Evolutionary conservation across 345 rosid species (phyloP).

Genomic region (Eucalyptus pauciflora): DNA sequence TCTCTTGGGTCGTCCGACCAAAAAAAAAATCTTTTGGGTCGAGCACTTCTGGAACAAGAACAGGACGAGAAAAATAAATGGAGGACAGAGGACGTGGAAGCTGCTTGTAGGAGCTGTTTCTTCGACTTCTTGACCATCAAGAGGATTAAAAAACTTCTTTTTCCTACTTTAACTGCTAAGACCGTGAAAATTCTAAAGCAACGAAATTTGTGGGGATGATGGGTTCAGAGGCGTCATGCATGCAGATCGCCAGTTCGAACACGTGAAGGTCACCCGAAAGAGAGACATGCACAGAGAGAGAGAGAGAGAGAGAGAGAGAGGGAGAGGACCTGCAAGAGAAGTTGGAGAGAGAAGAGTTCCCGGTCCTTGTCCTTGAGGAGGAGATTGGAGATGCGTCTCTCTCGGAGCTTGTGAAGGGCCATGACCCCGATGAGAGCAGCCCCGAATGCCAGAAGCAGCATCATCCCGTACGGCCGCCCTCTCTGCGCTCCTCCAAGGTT

Average conservation of each 20-base stretch:
- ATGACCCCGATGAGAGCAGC: conserved; percentile 47
- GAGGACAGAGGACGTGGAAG: background rate
- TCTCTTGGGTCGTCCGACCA: background rate
- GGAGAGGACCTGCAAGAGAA: conserved; percentile 41
- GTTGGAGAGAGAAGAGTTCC: conserved; percentile 30
- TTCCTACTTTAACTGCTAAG: background rate
- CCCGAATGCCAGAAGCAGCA: conserved; percentile 46
- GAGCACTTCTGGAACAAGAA: background rate
- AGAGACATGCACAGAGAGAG: conserved; percentile 31
- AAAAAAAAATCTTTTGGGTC: background rate
- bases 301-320: background rate
- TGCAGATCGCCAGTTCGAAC: background rate
- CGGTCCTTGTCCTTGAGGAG: conserved; percentile 32
- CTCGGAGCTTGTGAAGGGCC: conserved; percentile 42
- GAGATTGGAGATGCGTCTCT: conserved; percentile 39
- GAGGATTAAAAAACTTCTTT: background rate
- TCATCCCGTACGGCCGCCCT: conserved; percentile 26
- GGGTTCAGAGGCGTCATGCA: background rate
- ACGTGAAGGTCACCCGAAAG: conserved; percentile 9
- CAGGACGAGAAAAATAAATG: background rate
- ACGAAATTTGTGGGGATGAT: background rate
- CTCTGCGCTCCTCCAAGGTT: conserved; percentile 2
- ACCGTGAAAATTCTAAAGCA: background rate
- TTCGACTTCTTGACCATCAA: background rate
- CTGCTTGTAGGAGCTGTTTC: background rate